Base-by-base conservation (phyloP, 805 yeast genomes). In the Cyberlindnera meyerae region DNA sequence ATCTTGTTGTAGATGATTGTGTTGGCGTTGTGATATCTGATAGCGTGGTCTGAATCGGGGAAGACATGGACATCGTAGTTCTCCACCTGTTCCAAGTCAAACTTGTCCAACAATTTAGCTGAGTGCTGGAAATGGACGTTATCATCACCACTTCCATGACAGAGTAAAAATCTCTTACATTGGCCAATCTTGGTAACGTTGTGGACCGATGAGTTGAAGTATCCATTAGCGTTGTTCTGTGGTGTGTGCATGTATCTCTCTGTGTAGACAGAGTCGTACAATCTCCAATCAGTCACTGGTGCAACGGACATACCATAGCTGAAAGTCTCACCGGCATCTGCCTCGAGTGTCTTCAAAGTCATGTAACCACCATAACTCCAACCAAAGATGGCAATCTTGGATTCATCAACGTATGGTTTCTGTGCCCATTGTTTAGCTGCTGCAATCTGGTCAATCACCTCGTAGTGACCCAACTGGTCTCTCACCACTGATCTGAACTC, bases 111-210 rank as follows among this genome's bases (percentile, higher is more conserved):
- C 26, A 93, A 65, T 56, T 79, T 77, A 42, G 87, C 68, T 29
- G 90, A 75, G 63, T 93, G 86, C 58, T 93, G 98, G 61, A 89
- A 76, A 62, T 93, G 97, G 31, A 93, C 98, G 51, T 93, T 93
- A 60, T 93, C 98, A 62, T 93, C 98, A 5, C 96, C 96, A 0
- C 96, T 80, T 1, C 98, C 98, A 55, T 90, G 98, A 86, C 90
- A 86, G 25, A 93, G 57, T 43, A 93, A 61, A 53, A 93, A 87
- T 52, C 97, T 69, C 31, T 70, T 70, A 8, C 70, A 72, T 31
- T 66, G 54, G 12, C 69, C 76, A 46, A 93, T 71, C 9, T 69
- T 70, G 1, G 72, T 69, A 17, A 73, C 73, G 34, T 82, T 65
- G 34, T 65, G 63, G 22, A 90, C 78, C 1, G 78, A 67, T 2